phyloP scores from a whole-genome alignment of 345 rosid species.

The Xanthoceras sorbifolium region DNA sequence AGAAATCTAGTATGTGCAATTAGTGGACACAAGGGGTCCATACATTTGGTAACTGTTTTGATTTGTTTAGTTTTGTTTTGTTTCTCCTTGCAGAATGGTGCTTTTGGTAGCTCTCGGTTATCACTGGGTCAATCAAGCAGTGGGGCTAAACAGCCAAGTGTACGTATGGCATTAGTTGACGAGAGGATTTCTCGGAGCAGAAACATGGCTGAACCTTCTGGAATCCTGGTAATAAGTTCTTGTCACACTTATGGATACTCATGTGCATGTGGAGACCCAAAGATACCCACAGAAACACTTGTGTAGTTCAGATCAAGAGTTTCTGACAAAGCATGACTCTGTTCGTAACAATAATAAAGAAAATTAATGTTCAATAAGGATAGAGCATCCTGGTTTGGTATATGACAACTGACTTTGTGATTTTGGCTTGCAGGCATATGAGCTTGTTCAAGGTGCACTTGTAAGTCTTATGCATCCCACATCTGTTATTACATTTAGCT shows the following conservation, averaged over 20 bases:
- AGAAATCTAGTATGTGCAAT: background rate
- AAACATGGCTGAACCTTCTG: conserved; percentile 49
- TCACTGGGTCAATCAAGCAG: conserved; percentile 26
- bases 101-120: conserved; percentile 33
- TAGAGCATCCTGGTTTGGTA: background rate
- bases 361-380: background rate
- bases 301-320: background rate
- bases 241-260: background rate
- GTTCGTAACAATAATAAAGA: background rate
- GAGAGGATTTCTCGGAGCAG: conserved; percentile 53
- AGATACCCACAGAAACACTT: background rate
- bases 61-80: conserved; percentile 4
- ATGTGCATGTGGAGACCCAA: background rate
- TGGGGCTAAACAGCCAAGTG: conserved; percentile 20
- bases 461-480: conserved; percentile 48
- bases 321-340: background rate
- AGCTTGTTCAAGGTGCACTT: conserved; percentile 85
- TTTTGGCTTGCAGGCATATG: conserved; percentile 69
- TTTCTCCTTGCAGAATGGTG: conserved; percentile 40
- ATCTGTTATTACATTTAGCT: background rate
- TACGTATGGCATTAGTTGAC: conserved; percentile 70
- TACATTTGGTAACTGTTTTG: background rate
- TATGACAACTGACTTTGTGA: conserved; percentile 1
- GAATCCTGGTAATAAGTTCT: conserved; percentile 48
- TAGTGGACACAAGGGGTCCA: background rate